Conservation (phyloP, 2,329 filamentous ascomycete species). For the Exophiala bonariae region DNA sequence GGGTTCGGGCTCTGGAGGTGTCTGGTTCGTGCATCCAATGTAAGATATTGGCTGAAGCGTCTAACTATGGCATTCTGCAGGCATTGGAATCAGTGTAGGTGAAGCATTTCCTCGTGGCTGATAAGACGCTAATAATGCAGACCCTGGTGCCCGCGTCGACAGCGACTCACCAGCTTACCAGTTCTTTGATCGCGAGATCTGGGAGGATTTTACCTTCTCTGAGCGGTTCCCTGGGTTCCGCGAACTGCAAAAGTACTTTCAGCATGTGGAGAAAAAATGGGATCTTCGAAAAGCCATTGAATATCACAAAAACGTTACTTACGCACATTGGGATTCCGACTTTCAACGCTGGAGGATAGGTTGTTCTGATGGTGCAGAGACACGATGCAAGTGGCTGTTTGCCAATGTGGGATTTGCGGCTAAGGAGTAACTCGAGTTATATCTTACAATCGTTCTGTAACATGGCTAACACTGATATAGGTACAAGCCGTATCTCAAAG, state of each 20-base stretch:
- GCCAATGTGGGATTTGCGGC: conserved; percentile 47
- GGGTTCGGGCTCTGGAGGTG: conserved; percentile 33
- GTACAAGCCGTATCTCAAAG: conserved; percentile 60
- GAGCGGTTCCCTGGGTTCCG: conserved; percentile 38
- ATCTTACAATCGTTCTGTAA: no score
- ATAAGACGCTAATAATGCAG: conserved; percentile 3
- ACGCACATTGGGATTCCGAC: conserved; percentile 42
- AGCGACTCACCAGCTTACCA: conserved; percentile 55
- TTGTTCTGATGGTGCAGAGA: conserved; percentile 43
- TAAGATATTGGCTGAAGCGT: neutral
- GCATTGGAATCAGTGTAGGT: conserved; percentile 52
- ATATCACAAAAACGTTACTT: conserved; percentile 36
- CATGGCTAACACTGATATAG: conserved; percentile 36
- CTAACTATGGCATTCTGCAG: conserved; percentile 7
- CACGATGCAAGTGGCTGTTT: conserved; percentile 39
- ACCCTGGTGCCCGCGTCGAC: conserved; percentile 55
- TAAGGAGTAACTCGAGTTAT: conserved; percentile 34
- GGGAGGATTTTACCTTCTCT: conserved; percentile 48
- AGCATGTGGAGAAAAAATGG: conserved; percentile 46
- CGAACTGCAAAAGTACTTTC: conserved; percentile 46
- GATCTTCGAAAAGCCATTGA: conserved; percentile 45
- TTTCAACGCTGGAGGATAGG: conserved; percentile 39
- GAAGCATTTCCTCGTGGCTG: neutral
- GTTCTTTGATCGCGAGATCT: conserved; percentile 50
- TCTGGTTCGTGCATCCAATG: conserved; percentile 39